Evolutionary conservation across 768 basidiomycete genomes (phyloP).

Genomic region (Lentinula guzmanii): DNA sequence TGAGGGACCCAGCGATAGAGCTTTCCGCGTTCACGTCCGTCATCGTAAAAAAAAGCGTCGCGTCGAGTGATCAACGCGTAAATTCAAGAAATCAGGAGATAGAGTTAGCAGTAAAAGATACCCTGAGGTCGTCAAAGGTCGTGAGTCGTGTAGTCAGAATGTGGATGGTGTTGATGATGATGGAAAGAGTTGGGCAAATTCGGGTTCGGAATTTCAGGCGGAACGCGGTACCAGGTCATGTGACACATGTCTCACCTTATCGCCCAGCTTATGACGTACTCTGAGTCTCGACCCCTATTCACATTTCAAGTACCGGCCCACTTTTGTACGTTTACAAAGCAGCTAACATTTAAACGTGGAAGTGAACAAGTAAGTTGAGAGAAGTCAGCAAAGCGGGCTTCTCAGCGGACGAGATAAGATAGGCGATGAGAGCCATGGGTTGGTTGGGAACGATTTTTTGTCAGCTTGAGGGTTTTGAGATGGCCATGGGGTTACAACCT

Average conservation of each 20-base stretch:
- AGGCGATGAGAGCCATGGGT: too few relatives aligned
- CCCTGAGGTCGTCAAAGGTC: neutral
- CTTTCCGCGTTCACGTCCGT: neutral
- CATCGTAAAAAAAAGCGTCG: neutral
- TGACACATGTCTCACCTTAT: neutral
- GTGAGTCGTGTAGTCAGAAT: neutral
- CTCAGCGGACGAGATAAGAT: too few relatives aligned
- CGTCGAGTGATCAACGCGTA: neutral
- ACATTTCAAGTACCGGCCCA: too few relatives aligned
- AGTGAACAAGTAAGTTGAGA: too few relatives aligned
- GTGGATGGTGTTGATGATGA: neutral
- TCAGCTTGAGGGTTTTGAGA: too few relatives aligned
- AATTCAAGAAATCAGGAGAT: neutral
- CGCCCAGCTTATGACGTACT: neutral
- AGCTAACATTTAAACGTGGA: too few relatives aligned
- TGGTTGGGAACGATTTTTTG: too few relatives aligned
- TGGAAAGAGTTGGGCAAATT: neutral
- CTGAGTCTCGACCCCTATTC: too few relatives aligned
- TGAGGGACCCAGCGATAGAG: neutral
- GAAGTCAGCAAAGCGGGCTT: too few relatives aligned
- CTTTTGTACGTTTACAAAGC: too few relatives aligned
- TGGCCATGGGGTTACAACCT: too few relatives aligned
- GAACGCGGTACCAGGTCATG: neutral
- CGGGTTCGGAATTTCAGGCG: neutral
- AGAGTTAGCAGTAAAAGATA: neutral